phyloP scores from a whole-genome alignment of 1,139 yeast species.

The Nakaseomyces kungkrabaensis region DNA sequence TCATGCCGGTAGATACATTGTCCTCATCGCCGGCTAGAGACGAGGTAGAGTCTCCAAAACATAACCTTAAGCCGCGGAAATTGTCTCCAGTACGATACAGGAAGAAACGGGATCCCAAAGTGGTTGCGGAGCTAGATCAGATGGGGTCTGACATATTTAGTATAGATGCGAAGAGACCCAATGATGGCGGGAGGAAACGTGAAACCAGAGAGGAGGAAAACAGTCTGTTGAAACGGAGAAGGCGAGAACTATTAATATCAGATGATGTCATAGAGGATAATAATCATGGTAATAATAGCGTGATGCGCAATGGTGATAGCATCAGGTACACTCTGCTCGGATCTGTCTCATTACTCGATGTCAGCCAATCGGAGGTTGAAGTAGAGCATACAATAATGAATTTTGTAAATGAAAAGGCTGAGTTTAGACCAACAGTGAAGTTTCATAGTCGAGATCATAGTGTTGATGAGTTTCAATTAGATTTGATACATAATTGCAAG shows the following conservation, averaged over 20 bases:
- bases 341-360: not conserved
- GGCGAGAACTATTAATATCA: not conserved
- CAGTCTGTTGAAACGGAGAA: not conserved
- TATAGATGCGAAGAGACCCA: not conserved
- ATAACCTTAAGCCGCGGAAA: not conserved
- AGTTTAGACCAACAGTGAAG: not conserved
- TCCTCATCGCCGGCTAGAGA: constrained; percentile 4
- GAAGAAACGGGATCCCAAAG: constrained; percentile 2
- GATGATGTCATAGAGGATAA: not conserved
- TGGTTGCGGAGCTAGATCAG: constrained; percentile 2
- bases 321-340: not conserved
- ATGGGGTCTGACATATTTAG: not conserved
- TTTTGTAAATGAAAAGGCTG: not conserved
- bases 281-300: not conserved
- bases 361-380: constrained; percentile 3
- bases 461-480: not conserved
- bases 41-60: not conserved
- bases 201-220: not conserved
- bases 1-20: constrained; percentile 4
- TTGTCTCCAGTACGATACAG: constrained; percentile 1
- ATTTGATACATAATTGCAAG: not conserved
- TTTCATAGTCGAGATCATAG: not conserved
- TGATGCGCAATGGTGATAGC: not conserved
- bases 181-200: not conserved
- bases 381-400: not conserved